phyloP scores from a whole-genome alignment of 805 yeast genomes.

The Hanseniaspora jakobsenii region DNA sequence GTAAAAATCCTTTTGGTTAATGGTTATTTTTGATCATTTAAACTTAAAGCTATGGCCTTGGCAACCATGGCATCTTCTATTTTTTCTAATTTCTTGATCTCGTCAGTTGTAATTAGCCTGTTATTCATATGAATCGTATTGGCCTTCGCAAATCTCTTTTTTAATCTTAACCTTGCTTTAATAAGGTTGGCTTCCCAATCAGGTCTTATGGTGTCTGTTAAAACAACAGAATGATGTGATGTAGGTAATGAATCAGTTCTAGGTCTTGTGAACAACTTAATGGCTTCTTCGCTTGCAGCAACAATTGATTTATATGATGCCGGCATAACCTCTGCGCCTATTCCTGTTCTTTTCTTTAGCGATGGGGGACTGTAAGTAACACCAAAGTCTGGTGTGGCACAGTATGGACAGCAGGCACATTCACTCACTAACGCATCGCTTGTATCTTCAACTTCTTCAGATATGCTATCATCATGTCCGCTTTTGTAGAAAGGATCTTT shows the following conservation, averaged over 20 bases:
- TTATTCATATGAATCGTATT: constrained; percentile 86
- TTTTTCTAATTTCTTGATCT: constrained; percentile 26
- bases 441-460: constrained; percentile 24
- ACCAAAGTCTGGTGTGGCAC: constrained; percentile 79
- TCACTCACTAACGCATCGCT: constrained; percentile 69
- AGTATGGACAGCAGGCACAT: constrained; percentile 84
- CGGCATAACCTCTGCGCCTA: constrained; percentile 33
- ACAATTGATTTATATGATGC: constrained; percentile 13
- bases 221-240: constrained; percentile 55
- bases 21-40: constrained; percentile 37
- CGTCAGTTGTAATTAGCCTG: constrained; percentile 38
- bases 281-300: constrained; percentile 16
- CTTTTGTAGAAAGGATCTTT: constrained; percentile 67
- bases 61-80: constrained; percentile 70
- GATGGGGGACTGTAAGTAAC: constrained; percentile 64
- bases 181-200: constrained; percentile 76
- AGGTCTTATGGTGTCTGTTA: constrained; percentile 76
- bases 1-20: neutral
- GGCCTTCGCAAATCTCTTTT: constrained; percentile 85
- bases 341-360: constrained; percentile 48
- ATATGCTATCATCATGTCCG: constrained; percentile 24
- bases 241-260: constrained; percentile 53
- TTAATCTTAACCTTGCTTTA: constrained; percentile 62
- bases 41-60: constrained; percentile 65
- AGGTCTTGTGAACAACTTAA: neutral